These are phyloP conservation scores for Arabidopsis suecica DNA, from an alignment of 345 rosid genomes.

Conservation along the genomic window DNA sequence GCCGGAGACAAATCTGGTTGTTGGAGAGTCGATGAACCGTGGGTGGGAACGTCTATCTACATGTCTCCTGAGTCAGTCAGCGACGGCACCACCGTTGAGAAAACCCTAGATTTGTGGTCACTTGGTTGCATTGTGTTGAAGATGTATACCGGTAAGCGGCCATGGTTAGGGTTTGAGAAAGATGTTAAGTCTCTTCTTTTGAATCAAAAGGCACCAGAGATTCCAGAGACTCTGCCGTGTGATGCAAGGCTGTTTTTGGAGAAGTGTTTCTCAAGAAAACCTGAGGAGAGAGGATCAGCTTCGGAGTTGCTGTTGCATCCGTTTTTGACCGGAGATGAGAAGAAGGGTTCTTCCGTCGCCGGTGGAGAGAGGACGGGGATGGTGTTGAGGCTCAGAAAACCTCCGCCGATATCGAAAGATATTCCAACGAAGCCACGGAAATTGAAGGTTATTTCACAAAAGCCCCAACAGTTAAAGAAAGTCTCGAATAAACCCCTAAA, in stretches of 20 bases:
- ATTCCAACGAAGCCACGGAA: conserved; percentile 18
- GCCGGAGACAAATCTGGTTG: background rate
- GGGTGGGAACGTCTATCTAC: conserved; percentile 30
- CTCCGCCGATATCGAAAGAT: conserved; percentile 10
- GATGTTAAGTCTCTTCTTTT: background rate
- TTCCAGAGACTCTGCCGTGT: conserved; percentile 32
- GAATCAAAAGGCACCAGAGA: conserved; percentile 12
- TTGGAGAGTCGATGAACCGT: background rate
- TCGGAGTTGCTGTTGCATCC: conserved; percentile 41
- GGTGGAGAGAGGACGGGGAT: conserved; percentile 27
- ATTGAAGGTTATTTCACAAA: conserved; percentile 15
- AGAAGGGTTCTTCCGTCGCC: background rate
- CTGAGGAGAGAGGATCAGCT: conserved; percentile 35
- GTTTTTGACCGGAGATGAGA: conserved; percentile 24
- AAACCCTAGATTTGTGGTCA: conserved; percentile 47
- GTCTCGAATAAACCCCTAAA: background rate
- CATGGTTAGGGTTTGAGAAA: conserved; percentile 10
- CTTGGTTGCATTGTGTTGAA: conserved; percentile 38
- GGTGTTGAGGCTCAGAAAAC: conserved; percentile 27
- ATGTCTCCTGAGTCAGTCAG: conserved; percentile 39
- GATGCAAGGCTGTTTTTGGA: conserved; percentile 34
- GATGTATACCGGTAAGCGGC: conserved; percentile 33
- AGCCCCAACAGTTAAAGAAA: conserved; percentile 9
- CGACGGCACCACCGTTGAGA: conserved; percentile 19
- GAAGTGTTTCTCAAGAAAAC: conserved; percentile 40